Percentiles rank a stretch among this genome's conserved stretches.
Conservation (phyloP, 2,329 filamentous ascomycete genomes). For the Penicillium nordicum region DNA sequence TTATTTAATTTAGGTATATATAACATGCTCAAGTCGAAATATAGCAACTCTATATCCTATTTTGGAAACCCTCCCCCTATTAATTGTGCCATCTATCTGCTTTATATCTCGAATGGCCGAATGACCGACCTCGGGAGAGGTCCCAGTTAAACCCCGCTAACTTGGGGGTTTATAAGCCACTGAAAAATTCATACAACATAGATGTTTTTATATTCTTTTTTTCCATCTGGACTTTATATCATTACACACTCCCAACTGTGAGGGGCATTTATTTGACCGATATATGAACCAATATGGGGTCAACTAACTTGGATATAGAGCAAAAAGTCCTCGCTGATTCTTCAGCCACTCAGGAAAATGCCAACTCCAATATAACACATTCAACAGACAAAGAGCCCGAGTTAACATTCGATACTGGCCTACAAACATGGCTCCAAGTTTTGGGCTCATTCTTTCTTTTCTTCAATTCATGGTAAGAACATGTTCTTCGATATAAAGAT, state of each 20-base stretch:
- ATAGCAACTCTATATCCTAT: background rate
- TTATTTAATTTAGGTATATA: too few relatives aligned
- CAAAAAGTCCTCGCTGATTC: constrained; percentile 20
- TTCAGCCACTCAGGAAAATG: constrained; percentile 8
- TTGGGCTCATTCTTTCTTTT: constrained; percentile 46
- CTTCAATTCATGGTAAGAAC: constrained; percentile 49
- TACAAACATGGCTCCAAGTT: constrained; percentile 47
- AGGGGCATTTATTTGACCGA: constrained; percentile 2
- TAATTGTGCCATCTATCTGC: too few relatives aligned
- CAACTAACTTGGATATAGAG: constrained; percentile 26
- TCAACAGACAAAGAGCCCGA: constrained; percentile 24
- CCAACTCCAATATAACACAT: constrained; percentile 5
- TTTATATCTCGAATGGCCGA: background rate
- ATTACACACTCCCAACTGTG: background rate
- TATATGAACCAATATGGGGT: constrained; percentile 16
- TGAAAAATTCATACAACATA: background rate
- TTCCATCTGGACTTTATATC: background rate
- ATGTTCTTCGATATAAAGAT: background rate
- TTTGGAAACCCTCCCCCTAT: too few relatives aligned
- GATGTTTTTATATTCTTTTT: too few relatives aligned
- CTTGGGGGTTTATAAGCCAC: constrained; percentile 19
- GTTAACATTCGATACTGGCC: constrained; percentile 35
- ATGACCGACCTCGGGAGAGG: background rate
- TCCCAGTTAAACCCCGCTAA: constrained; percentile 13
- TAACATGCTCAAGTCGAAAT: background rate